Evolutionary conservation across 192 early-diverging fungal genomes (phyloP), one percentile per base, ranked within the genome.

Genomic region (Coemansia sp.): DNA sequence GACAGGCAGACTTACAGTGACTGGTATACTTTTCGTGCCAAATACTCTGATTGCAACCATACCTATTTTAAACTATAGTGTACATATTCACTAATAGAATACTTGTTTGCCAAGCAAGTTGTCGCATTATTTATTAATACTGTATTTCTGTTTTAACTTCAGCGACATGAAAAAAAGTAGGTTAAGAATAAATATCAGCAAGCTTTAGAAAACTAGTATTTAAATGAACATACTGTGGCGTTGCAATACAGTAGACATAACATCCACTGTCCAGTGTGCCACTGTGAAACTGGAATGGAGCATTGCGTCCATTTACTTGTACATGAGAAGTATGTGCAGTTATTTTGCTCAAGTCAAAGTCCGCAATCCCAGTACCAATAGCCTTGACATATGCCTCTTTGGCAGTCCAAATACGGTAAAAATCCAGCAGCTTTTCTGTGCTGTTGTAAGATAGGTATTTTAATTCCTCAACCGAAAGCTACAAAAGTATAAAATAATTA

Each of bases 341-440:
- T n/a, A 78, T 66, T 3, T 51, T 54, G 4, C 59, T 1, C 22
- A 79, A 26, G 19, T 65, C 68, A 2, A 53, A 32, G 16, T 13
- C 22, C 0, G 64, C 67, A 19, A 79, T 73, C 3, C 76, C 76
- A 18, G 14, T 20, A 6, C 76, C 76, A 23, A 54, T 53, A 9
- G 76, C 76, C 49, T 79, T 79, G 53, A 64, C 59, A 18, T 79
- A 79, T 4, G 76, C 76, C 35, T 79, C 76, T 57, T 79, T 79
- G 32, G 65, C 47, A 20, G 76, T 57, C 76, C 76, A 79, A 8
- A 79, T 69, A 12, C 61, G 59, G 54, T 73, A 73, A 29, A 79
- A 79, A 45, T 73, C 71, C 1, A 48, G n/a, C 11, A 73, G 32
- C 23, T 20, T 59, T 6, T 73, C 20, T 3, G 8, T 13, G 54